phyloP scores from a whole-genome alignment of 441 rosid genomes.

The Brassica hybrid region DNA sequence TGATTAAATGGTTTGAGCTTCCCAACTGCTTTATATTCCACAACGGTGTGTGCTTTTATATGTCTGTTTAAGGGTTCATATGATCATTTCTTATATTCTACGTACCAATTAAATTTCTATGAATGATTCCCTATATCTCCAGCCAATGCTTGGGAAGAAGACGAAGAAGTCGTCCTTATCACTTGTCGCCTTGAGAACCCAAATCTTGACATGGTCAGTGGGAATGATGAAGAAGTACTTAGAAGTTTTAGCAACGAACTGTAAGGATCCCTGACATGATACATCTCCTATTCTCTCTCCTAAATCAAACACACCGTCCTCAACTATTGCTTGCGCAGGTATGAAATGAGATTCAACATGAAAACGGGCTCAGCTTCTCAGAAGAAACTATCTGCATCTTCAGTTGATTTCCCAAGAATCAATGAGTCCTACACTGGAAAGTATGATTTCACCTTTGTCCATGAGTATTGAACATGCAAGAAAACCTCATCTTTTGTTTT shows the following conservation, averaged over 20 bases:
- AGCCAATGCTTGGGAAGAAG: slow-evolving; percentile 99
- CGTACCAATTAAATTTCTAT: slow-evolving; percentile 30
- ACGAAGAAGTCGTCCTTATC: slow-evolving; percentile 82
- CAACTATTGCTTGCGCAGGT: slow-evolving; percentile 53
- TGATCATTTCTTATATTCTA: background rate
- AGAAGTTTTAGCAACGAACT: slow-evolving; percentile 75
- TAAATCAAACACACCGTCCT: slow-evolving; percentile 16
- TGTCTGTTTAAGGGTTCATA: slow-evolving; percentile 16
- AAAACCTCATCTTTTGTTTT: slow-evolving; percentile 22
- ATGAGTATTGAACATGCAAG: slow-evolving; percentile 7
- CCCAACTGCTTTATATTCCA: slow-evolving; percentile 98
- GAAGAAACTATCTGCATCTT: slow-evolving; percentile 74
- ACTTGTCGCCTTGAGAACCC: slow-evolving; percentile 85
- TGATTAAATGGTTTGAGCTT: slow-evolving; percentile 96
- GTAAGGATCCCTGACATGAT: slow-evolving; percentile 49
- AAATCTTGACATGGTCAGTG: slow-evolving; percentile 79
- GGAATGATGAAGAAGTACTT: slow-evolving; percentile 69
- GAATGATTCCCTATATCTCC: slow-evolving; percentile 32
- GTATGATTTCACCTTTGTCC: slow-evolving; percentile 45
- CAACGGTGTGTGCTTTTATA: slow-evolving; percentile 61
- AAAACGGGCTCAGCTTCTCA: slow-evolving; percentile 84
- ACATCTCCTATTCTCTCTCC: slow-evolving; percentile 12
- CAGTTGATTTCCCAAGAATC: slow-evolving; percentile 90
- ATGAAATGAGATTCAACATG: slow-evolving; percentile 97
- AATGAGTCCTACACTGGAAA: slow-evolving; percentile 90